Evolutionary conservation across 176 grass and related monocot species (phyloP).

Genomic region (Alloteropsis semialata): DNA sequence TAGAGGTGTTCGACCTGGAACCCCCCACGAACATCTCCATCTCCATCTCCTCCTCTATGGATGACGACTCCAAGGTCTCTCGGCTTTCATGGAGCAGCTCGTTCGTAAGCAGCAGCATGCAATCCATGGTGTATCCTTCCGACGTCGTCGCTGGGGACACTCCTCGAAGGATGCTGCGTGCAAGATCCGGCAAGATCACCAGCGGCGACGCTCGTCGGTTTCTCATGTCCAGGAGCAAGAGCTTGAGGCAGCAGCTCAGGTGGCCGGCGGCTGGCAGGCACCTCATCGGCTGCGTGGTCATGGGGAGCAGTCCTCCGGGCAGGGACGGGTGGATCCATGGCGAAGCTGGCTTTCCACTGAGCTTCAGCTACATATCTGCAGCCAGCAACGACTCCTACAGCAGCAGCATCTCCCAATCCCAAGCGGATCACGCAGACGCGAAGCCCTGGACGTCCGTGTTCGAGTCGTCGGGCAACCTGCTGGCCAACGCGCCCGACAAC

Average conservation of each 20-base stretch:
- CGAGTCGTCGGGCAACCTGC: not conserved
- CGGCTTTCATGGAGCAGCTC: slow-evolving; percentile 52
- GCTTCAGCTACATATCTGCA: slow-evolving; percentile 20
- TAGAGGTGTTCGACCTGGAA: slow-evolving; percentile 47
- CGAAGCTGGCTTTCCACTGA: slow-evolving; percentile 7
- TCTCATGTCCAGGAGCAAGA: slow-evolving; percentile 38
- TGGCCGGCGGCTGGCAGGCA: slow-evolving; percentile 39
- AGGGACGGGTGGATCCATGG: slow-evolving; percentile 35
- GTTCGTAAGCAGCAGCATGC: slow-evolving; percentile 6
- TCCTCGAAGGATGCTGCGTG: not conserved
- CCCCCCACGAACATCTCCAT: not conserved
- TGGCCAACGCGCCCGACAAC: slow-evolving; percentile 24
- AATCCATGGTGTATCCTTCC: slow-evolving; percentile 46
- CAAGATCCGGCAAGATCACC: slow-evolving; percentile 25
- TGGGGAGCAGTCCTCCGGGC: slow-evolving; percentile 33
- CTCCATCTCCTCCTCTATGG: not conserved
- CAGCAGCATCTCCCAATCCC: not conserved
- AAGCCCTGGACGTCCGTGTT: slow-evolving; percentile 41
- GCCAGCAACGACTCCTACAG: not conserved
- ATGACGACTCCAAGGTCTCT: not conserved
- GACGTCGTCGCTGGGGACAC: not conserved
- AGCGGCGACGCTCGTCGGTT: slow-evolving; percentile 1
- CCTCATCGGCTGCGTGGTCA: slow-evolving; percentile 55
- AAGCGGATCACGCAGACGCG: not conserved
- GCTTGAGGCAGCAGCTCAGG: slow-evolving; percentile 39